Base-by-base conservation (phyloP, 2,329 filamentous ascomycete species). In the Chaetomium sp. region DNA sequence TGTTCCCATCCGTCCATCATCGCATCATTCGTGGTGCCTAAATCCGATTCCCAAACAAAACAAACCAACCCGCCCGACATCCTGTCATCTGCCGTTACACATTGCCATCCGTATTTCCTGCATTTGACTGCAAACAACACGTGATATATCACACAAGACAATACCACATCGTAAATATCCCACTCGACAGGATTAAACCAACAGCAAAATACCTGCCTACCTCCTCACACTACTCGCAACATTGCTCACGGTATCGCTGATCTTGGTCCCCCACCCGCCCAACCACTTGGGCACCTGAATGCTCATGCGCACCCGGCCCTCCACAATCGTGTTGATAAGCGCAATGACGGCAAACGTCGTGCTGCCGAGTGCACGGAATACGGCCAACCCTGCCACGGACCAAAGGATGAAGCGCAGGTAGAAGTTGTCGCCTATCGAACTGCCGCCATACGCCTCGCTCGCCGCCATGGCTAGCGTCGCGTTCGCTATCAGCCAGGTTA, bases 351-450 rank as follows among this genome's bases (percentile, higher is more conserved):
- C 85, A 73, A 95, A 99, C 0, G 89, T 82, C 0, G 85, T 85
- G 8, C 81, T 87, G 0, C 94, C 94, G 1, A 96, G 70, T 0
- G 90, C 91, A 61, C 94, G 84, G 79, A 99, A 96, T 6, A 94
- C 75, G 1, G 95, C 94, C 33, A 99, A 74, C 0, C 80, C 79
- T 0, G 94, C 94, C 11, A 99, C 94, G 35, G 82, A 77, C 94
- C 94, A 99, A 27, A 99, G 79, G 68, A 99, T 89, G 72, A 97
- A 94, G 38, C 85, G 87, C 44, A 99, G 80, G 71, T 99, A 99
- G 68, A 88, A 84, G 75, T 99, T 99, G 65, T 86, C 80, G 6
- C 85, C 85, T 50, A 95, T 85, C 42, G 83, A 76, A 48, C 79
- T 81, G 58, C 80, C 78, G 46, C 82, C 82, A 72, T 96, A 99